phyloP scores from a whole-genome alignment of 75 land plant species.

The Pinus albicaulis region DNA sequence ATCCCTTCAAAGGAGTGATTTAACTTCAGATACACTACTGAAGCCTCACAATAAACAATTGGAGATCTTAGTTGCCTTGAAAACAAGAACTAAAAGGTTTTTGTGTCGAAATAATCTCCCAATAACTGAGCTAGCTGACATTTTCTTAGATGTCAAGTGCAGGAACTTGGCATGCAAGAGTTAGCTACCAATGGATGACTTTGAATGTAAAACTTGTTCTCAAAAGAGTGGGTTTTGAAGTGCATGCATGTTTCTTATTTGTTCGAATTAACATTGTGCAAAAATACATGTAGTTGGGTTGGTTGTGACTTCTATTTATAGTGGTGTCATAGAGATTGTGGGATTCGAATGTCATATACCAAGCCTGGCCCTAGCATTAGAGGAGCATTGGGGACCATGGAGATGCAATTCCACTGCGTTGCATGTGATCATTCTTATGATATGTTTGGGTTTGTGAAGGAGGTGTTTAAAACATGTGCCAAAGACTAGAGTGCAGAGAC shows the following conservation, averaged over 20 bases:
- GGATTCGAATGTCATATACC: conserved; percentile 67
- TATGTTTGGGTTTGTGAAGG: conserved; percentile 97
- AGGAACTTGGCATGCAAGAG: conserved; percentile 73
- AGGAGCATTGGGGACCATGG: conserved; percentile 64
- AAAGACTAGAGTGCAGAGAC: conserved; percentile 75
- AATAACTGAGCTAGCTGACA: conserved; percentile 62
- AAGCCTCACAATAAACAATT: conserved; percentile 65
- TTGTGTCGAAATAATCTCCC: conserved; percentile 41
- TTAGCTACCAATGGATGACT: conserved; percentile 82
- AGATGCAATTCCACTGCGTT: conserved; percentile 93
- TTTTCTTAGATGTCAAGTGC: conserved; percentile 66
- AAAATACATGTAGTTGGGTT: conserved; percentile 95
- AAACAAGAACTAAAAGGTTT: conserved; percentile 66
- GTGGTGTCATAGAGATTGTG: conserved; percentile 98
- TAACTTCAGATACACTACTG: conserved; percentile 56
- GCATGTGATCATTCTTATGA: conserved; percentile 95
- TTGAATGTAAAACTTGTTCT: conserved; percentile 85
- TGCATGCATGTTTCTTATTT: conserved; percentile 92
- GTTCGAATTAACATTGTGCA: conserved; percentile 85
- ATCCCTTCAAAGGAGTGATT: conserved; percentile 62
- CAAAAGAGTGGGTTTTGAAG: conserved; percentile 87
- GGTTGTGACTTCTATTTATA: conserved; percentile 96
- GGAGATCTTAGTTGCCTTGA: conserved; percentile 78
- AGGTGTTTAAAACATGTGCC: conserved; percentile 78
- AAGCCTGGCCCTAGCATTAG: conserved; percentile 73